Evolutionary conservation across 257 asterid genomes (phyloP).

Genomic region (Solanum paucissectum): DNA sequence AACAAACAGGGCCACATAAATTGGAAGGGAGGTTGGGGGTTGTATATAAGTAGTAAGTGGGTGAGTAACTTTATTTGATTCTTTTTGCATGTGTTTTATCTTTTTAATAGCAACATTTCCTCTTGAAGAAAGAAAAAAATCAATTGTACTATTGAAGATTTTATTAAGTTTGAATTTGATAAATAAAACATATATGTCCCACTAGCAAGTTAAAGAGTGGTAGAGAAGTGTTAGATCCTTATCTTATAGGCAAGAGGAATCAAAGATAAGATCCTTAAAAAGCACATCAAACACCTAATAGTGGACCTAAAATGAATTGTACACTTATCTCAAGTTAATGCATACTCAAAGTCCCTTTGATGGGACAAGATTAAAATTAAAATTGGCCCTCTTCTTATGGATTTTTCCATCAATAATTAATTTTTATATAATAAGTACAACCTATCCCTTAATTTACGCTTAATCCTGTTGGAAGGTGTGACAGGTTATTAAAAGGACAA

Average conservation of each 20-base stretch:
- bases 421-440: neutral
- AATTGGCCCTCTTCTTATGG: neutral
- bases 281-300: neutral
- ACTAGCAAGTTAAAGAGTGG: neutral
- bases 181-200: neutral
- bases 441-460: neutral
- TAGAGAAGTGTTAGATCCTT: neutral
- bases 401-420: neutral
- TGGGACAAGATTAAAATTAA: neutral
- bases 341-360: slow-evolving; percentile 1
- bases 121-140: neutral
- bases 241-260: slow-evolving; percentile 4
- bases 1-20: neutral
- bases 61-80: neutral
- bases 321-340: slow-evolving; percentile 1
- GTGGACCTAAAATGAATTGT: neutral
- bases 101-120: neutral
- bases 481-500: neutral
- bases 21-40: neutral
- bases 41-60: neutral
- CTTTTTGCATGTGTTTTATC: neutral
- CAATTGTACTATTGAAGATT: neutral
- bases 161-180: neutral
- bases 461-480: neutral
- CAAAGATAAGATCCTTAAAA: neutral